These are phyloP conservation scores for Hippophae rhamnoides DNA, from an alignment of 306 rosid genomes.

Conservation along the genomic window DNA sequence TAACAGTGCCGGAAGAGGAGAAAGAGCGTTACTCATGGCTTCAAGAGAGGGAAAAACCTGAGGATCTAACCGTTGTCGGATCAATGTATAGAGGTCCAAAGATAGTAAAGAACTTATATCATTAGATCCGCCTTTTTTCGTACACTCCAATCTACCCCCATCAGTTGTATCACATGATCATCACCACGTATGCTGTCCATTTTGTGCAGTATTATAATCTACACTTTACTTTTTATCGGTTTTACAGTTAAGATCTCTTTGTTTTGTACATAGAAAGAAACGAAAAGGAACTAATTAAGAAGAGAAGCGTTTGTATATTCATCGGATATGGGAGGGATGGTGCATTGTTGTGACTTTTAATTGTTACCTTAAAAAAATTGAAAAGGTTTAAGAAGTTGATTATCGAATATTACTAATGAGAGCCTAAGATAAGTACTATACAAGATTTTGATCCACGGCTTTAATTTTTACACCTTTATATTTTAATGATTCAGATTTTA, in stretches of 20 bases:
- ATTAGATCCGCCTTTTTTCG: background rate
- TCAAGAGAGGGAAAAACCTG: slow-evolving; percentile 64
- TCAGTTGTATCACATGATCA: slow-evolving; percentile 5
- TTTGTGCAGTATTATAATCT: slow-evolving; percentile 9
- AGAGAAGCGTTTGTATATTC: no score
- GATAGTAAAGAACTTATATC: slow-evolving; percentile 28
- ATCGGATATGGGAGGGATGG: no score
- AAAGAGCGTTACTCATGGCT: slow-evolving; percentile 62
- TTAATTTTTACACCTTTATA: no score
- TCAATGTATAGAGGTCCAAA: slow-evolving; percentile 55
- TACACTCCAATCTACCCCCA: background rate
- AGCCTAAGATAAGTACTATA: no score
- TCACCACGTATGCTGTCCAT: slow-evolving; percentile 10
- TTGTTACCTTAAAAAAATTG: no score
- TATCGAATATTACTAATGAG: no score
- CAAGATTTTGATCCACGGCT: no score
- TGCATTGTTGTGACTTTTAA: no score
- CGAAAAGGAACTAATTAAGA: no score
- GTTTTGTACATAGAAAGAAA: no score
- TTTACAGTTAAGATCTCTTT: background rate
- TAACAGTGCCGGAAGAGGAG: slow-evolving; percentile 47
- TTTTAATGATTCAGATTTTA: no score
- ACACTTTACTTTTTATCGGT: slow-evolving; percentile 3
- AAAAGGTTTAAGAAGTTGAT: no score
- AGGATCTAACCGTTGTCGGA: slow-evolving; percentile 55